phyloP scores from a whole-genome alignment of 331 rosid species.

The Quercus lobata region DNA sequence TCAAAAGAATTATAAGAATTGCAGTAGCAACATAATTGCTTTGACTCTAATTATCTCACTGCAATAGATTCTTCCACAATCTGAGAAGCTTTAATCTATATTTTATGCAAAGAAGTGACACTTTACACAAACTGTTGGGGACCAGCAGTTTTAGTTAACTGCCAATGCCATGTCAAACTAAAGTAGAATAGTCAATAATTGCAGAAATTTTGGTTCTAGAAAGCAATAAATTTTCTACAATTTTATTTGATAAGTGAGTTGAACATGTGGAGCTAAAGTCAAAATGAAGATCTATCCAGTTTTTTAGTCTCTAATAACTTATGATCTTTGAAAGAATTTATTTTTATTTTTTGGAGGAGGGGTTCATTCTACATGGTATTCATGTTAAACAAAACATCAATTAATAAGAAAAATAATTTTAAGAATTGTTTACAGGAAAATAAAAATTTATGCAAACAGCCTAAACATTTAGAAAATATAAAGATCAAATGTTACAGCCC shows the following conservation, averaged over 20 bases:
- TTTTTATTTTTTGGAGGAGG: not conserved
- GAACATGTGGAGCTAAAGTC: too few relatives aligned
- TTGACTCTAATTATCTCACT: not conserved
- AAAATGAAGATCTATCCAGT: too few relatives aligned
- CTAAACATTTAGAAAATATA: not conserved
- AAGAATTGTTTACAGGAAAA: not conserved
- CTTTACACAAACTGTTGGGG: not conserved
- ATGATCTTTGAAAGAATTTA: not conserved
- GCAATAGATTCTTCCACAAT: not conserved
- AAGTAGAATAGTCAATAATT: too few relatives aligned
- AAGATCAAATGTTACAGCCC: not conserved
- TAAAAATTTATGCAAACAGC: not conserved
- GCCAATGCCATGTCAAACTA: not conserved
- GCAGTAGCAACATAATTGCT: not conserved
- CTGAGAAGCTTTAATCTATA: not conserved
- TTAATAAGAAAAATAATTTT: not conserved
- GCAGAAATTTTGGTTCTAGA: too few relatives aligned
- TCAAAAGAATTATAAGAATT: not conserved
- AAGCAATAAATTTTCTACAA: too few relatives aligned
- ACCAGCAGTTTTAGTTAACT: not conserved
- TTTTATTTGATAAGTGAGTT: too few relatives aligned
- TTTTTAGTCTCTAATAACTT: too few relatives aligned
- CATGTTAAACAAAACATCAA: not conserved
- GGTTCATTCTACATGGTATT: not conserved
- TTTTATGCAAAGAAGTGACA: too few relatives aligned